A percentile compares a stretch with the other conserved stretches of the same genome.
These are phyloP conservation scores for Candida railenensis DNA, from an alignment of 805 yeast species.

Conservation along the genomic window DNA sequence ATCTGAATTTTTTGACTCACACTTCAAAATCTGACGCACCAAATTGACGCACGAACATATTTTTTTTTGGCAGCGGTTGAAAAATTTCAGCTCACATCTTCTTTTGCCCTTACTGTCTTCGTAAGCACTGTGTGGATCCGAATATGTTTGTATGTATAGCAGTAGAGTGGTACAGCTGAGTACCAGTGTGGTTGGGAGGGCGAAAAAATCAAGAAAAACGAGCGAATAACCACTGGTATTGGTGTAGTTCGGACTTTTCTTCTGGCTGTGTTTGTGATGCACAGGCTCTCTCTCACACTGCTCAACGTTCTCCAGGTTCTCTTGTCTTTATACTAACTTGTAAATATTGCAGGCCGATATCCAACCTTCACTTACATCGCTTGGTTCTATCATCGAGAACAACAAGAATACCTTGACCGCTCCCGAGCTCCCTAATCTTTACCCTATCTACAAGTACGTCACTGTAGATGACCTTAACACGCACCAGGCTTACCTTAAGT, in stretches of 20 bases:
- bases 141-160: not conserved
- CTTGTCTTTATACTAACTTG: constrained; percentile 16
- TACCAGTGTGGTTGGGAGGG: not conserved
- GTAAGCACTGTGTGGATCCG: not conserved
- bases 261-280: no score
- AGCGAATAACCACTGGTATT: no score
- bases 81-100: not conserved
- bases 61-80: not conserved
- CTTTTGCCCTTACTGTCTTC: not conserved
- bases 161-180: no score
- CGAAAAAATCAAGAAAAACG: not conserved
- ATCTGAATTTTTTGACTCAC: no score
- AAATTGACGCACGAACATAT: no score
- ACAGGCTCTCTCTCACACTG: no score
- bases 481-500: constrained; percentile 83
- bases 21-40: no score
- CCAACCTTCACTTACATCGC: constrained; percentile 37
- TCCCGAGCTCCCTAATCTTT: constrained; percentile 54
- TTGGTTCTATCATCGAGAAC: constrained; percentile 22
- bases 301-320: no score
- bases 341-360: constrained; percentile 19
- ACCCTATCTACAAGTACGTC: constrained; percentile 76
- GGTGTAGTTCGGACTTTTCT: no score
- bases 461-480: constrained; percentile 82
- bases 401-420: constrained; percentile 7